These are phyloP conservation scores for Globisporangium okanoganense DNA, from an alignment of 352 stramenopile genomes.

Conservation along the genomic window DNA sequence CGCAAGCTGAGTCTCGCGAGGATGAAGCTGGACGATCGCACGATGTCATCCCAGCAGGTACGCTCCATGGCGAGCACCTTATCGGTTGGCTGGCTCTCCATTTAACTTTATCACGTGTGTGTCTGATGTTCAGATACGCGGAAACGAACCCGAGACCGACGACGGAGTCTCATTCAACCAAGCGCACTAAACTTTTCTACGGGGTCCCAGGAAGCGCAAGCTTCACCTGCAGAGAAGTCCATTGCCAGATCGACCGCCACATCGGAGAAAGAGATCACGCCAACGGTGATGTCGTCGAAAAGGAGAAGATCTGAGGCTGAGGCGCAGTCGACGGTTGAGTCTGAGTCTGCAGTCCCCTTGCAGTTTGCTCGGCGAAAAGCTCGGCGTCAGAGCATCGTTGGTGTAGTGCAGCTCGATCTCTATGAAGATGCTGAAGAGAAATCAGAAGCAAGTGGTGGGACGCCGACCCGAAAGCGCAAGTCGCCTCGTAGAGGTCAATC, in stretches of 20 bases:
- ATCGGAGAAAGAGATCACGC: neutral
- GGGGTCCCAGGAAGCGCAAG: neutral
- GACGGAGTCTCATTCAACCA: constrained; percentile 25
- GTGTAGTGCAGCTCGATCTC: constrained; percentile 18
- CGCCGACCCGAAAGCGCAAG: neutral
- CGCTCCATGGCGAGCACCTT: neutral
- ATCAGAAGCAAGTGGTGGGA: neutral
- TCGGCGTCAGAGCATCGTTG: constrained; percentile 41
- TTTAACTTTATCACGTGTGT: neutral
- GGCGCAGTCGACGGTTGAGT: neutral
- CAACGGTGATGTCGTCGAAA: neutral
- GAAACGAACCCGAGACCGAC: constrained; percentile 27
- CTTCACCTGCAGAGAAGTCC: neutral
- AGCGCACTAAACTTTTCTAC: constrained; percentile 11
- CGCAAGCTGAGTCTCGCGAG: neutral
- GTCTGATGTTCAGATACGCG: neutral
- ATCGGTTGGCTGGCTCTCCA: neutral
- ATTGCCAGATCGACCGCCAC: neutral
- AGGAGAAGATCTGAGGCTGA: constrained; percentile 4
- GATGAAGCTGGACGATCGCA: neutral
- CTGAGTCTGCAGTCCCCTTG: neutral
- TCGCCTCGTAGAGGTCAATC: constrained; percentile 3
- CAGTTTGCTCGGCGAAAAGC: constrained; percentile 15
- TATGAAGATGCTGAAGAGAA: neutral
- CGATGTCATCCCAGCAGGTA: constrained; percentile 5